Conservation (phyloP, 306 rosid species). For the Hippophae rhamnoides region DNA sequence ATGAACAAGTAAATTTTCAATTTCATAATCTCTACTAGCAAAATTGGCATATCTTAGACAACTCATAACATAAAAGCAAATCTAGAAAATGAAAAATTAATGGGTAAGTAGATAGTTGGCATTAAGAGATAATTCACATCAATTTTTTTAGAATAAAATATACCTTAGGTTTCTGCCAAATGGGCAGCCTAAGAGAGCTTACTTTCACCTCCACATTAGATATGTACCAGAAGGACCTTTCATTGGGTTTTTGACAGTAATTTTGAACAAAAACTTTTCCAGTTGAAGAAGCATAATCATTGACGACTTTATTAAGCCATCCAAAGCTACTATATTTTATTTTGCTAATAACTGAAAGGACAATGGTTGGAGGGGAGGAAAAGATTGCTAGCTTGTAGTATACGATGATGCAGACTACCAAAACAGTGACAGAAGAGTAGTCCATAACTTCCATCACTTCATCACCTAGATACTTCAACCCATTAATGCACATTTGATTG, state of each 20-base stretch:
- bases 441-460: too few relatives aligned
- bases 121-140: too few relatives aligned
- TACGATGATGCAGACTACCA: slow-evolving; percentile 75
- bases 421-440: slow-evolving; percentile 41
- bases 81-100: too few relatives aligned
- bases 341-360: slow-evolving; percentile 78
- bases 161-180: slow-evolving; percentile 87
- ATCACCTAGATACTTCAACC: too few relatives aligned
- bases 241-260: slow-evolving; percentile 36
- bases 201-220: slow-evolving; percentile 88
- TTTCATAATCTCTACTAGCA: too few relatives aligned
- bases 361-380: slow-evolving; percentile 66
- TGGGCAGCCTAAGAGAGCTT: slow-evolving; percentile 53
- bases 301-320: slow-evolving; percentile 77
- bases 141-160: too few relatives aligned
- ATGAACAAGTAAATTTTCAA: too few relatives aligned
- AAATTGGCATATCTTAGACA: too few relatives aligned
- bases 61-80: too few relatives aligned
- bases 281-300: slow-evolving; percentile 35
- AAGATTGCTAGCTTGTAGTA: slow-evolving; percentile 39
- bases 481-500: too few relatives aligned
- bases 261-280: slow-evolving; percentile 72
- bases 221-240: slow-evolving; percentile 49
- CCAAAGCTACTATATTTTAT: slow-evolving; percentile 86
- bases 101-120: too few relatives aligned